phyloP scores from a whole-genome alignment of 169 alveolate species.

The Plasmodium vinckei region DNA sequence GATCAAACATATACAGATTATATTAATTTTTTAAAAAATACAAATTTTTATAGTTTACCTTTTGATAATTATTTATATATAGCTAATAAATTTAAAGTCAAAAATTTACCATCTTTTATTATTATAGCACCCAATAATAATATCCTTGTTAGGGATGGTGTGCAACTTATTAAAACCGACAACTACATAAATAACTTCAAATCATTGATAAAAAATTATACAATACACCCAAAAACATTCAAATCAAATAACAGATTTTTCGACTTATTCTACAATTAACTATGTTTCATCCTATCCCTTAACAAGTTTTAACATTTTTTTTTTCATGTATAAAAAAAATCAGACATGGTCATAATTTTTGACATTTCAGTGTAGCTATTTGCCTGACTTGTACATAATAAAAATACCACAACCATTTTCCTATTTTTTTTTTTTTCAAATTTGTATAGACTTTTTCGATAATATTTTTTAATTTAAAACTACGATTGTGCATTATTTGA shows the following conservation, averaged over 20 bases:
- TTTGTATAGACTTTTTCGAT: too few relatives aligned
- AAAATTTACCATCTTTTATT: conserved; percentile 57
- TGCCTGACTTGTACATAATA: too few relatives aligned
- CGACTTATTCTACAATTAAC: conserved; percentile 34
- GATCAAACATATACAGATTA: conserved; percentile 69
- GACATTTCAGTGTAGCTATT: too few relatives aligned
- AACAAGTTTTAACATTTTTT: too few relatives aligned
- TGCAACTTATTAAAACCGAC: conserved; percentile 55
- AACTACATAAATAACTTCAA: conserved; percentile 43
- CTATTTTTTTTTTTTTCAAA: too few relatives aligned
- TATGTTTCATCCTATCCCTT: not conserved
- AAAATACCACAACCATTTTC: too few relatives aligned
- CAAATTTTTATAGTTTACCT: conserved; percentile 55
- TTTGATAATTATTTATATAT: conserved; percentile 64
- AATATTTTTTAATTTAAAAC: too few relatives aligned
- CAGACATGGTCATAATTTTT: too few relatives aligned
- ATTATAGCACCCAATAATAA: conserved; percentile 49
- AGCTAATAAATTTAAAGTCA: conserved; percentile 39
- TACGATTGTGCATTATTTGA: too few relatives aligned
- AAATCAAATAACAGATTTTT: conserved; percentile 34
- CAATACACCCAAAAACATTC: conserved; percentile 28
- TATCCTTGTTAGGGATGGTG: conserved; percentile 53
- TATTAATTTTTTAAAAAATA: conserved; percentile 29
- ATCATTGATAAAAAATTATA: conserved; percentile 42
- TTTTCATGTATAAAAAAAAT: too few relatives aligned